A percentile compares a stretch with the other conserved stretches of the same genome.
These are phyloP conservation scores for Fusarium camptoceras DNA, from an alignment of 2,329 filamentous ascomycete species.

Conservation along the genomic window DNA sequence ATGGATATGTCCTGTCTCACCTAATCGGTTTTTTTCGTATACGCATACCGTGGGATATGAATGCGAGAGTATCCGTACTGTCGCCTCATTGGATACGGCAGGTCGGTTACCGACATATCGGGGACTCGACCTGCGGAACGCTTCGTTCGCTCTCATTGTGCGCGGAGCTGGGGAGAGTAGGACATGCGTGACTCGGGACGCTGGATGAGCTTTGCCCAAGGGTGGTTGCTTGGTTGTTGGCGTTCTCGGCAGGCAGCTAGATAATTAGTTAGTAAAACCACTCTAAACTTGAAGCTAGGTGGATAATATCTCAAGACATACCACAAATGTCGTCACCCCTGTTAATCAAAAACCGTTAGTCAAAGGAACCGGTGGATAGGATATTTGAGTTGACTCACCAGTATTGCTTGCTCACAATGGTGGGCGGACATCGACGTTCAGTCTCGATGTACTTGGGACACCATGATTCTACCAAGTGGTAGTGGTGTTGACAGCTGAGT, in stretches of 20 bases:
- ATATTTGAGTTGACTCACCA: slow-evolving; percentile 50
- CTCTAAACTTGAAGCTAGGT: slow-evolving; percentile 13
- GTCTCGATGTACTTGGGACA: slow-evolving; percentile 60
- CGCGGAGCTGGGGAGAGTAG: slow-evolving; percentile 47
- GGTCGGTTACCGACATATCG: slow-evolving; percentile 30
- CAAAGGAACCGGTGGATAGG: slow-evolving; percentile 4
- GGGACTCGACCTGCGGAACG: slow-evolving; percentile 21
- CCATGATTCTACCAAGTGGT: slow-evolving; percentile 62
- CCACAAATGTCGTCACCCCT: slow-evolving; percentile 60
- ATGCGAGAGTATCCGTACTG: slow-evolving; percentile 5
- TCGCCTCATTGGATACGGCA: slow-evolving; percentile 23
- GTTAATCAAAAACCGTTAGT: slow-evolving; percentile 42
- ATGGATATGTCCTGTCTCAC: background rate
- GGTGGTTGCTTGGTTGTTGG: slow-evolving; percentile 54
- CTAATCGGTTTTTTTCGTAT: slow-evolving; percentile 14
- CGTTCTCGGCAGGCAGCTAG: slow-evolving; percentile 56
- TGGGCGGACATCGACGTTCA: slow-evolving; percentile 57
- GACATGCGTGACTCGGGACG: slow-evolving; percentile 48
- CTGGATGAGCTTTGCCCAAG: slow-evolving; percentile 55
- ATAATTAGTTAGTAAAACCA: slow-evolving; percentile 38
- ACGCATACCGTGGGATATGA: slow-evolving; percentile 5
- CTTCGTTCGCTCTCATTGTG: slow-evolving; percentile 40
- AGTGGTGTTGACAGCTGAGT: slow-evolving; percentile 63
- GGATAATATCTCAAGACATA: slow-evolving; percentile 47
- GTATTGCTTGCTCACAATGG: slow-evolving; percentile 60